Evolutionary conservation across 768 basidiomycete species (phyloP).

Genomic region (Podaxis sp.): DNA sequence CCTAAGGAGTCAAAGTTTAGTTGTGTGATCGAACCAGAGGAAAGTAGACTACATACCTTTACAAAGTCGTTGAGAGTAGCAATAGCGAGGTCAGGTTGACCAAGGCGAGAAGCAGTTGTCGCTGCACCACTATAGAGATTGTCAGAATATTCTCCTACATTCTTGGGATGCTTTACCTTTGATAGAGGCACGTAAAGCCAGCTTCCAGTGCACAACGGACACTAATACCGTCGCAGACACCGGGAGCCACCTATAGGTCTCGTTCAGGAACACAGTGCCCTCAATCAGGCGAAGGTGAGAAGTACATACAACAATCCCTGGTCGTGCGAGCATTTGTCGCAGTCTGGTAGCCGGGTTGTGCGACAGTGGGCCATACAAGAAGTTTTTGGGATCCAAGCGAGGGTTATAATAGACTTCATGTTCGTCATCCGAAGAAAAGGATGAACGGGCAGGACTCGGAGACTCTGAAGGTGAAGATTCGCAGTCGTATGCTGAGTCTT

Average conservation of each 20-base stretch:
- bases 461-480: neutral
- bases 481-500: neutral
- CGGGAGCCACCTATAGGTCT: constrained; percentile 60
- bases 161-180: constrained; percentile 44
- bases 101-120: constrained; percentile 76
- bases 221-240: constrained; percentile 79
- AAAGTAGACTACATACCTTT: constrained; percentile 34
- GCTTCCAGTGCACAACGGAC: constrained; percentile 79
- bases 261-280: neutral
- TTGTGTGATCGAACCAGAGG: neutral
- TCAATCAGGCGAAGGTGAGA: neutral
- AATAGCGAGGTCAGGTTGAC: constrained; percentile 78
- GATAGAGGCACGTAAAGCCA: constrained; percentile 76
- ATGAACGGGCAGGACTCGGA: constrained; percentile 3
- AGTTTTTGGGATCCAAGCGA: constrained; percentile 69
- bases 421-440: constrained; percentile 9
- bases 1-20: constrained; percentile 30
- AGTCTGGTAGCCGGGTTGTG: constrained; percentile 69
- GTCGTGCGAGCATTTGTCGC: constrained; percentile 66
- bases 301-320: constrained; percentile 69
- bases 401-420: constrained; percentile 55
- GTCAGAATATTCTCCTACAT: neutral
- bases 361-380: constrained; percentile 67
- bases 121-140: constrained; percentile 57
- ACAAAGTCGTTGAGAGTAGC: constrained; percentile 79